These are phyloP conservation scores for Phialophora verrucosa DNA, from an alignment of 2,329 filamentous ascomycete genomes.

Conservation along the genomic window DNA sequence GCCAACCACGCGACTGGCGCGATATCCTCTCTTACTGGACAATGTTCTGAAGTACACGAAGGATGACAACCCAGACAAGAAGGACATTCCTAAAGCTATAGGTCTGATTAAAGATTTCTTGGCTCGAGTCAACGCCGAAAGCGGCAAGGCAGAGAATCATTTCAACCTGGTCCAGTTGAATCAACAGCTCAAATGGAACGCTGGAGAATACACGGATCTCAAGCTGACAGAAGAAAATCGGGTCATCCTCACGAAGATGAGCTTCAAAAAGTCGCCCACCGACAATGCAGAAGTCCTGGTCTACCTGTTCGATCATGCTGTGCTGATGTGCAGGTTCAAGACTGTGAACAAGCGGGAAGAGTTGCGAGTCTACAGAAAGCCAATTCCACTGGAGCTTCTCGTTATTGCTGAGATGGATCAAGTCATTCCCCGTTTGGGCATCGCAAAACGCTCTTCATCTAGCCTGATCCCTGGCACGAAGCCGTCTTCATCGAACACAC, in stretches of 20 bases:
- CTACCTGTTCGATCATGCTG: conserved; percentile 94
- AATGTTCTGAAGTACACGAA: conserved; percentile 91
- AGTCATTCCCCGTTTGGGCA: conserved; percentile 78
- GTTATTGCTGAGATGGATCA: conserved; percentile 98
- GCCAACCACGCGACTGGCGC: conserved; percentile 89
- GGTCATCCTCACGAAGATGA: conserved; percentile 91
- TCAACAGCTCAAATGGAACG: conserved; percentile 86
- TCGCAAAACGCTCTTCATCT: conserved; percentile 85
- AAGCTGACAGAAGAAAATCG: conserved; percentile 93
- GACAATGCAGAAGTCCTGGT: conserved; percentile 90
- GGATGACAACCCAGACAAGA: conserved; percentile 84
- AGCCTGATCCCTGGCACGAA: conserved; percentile 73
- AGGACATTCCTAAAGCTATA: conserved; percentile 89
- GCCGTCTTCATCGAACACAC: conserved; percentile 50
- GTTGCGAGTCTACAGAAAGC: conserved; percentile 91
- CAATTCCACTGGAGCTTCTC: conserved; percentile 90
- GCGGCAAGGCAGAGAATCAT: conserved; percentile 94
- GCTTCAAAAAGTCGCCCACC: conserved; percentile 88
- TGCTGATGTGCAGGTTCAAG: conserved; percentile 89
- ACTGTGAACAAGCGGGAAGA: conserved; percentile 92
- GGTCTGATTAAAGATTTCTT: conserved; percentile 85
- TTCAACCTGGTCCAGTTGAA: conserved; percentile 94
- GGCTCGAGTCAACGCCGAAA: conserved; percentile 88
- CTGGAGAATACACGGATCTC: conserved; percentile 88
- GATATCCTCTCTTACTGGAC: conserved; percentile 90